A percentile compares a stretch with the other conserved stretches of the same genome.
phyloP scores from a whole-genome alignment of 192 early-diverging fungal species.

The Coemansia sp. region DNA sequence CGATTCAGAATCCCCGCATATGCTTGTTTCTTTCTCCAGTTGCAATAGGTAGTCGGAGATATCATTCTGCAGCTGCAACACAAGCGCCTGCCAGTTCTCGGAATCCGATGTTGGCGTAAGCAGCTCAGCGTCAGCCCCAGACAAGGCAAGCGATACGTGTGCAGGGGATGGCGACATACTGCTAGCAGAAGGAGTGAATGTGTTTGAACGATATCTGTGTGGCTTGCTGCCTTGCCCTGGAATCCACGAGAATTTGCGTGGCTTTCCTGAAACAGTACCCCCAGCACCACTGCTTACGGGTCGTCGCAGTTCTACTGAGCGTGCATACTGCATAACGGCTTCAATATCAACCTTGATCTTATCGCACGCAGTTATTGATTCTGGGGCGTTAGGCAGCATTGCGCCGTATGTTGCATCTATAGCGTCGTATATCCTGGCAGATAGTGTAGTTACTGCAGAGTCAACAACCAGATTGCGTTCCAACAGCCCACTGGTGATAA shows the following conservation, averaged over 20 bases:
- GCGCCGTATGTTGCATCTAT: constrained; percentile 25
- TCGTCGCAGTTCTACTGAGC: constrained; percentile 26
- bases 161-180: not conserved
- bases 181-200: not conserved
- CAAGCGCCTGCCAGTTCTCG: constrained; percentile 32
- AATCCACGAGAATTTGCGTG: constrained; percentile 30
- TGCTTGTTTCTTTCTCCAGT: constrained; percentile 44
- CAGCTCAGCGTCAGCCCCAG: constrained; percentile 8
- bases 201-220: not conserved
- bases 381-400: constrained; percentile 30
- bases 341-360: constrained; percentile 34
- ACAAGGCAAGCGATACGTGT: not conserved
- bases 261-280: not conserved
- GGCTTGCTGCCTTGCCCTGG: constrained; percentile 15
- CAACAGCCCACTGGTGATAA: constrained; percentile 25
- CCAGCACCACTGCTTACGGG: not conserved
- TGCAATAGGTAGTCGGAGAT: constrained; percentile 11
- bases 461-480: constrained; percentile 43
- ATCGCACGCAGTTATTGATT: constrained; percentile 24
- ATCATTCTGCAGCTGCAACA: constrained; percentile 29
- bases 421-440: constrained; percentile 28
- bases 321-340: constrained; percentile 40
- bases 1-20: constrained; percentile 45
- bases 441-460: constrained; percentile 45
- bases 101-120: constrained; percentile 4